These are phyloP conservation scores for Candida tropicalis DNA, from an alignment of 1,139 yeast species.

Conservation along the genomic window DNA sequence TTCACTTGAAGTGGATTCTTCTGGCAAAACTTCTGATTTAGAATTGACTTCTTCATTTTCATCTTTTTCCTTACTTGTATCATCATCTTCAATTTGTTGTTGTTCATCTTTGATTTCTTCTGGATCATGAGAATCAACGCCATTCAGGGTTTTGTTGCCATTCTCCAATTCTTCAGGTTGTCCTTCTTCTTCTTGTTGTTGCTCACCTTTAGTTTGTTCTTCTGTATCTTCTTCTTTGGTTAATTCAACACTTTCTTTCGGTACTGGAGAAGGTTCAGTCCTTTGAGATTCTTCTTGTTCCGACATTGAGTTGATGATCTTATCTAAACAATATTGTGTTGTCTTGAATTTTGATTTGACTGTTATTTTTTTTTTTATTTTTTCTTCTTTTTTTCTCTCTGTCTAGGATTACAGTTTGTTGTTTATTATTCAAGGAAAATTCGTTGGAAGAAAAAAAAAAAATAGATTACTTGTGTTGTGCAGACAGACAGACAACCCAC, in stretches of 20 bases:
- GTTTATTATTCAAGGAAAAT: slow-evolving; percentile 3
- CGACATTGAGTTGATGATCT: slow-evolving; percentile 7
- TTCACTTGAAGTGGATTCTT: not conserved
- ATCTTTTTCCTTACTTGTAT: not conserved
- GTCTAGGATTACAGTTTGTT: not conserved
- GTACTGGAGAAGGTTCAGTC: slow-evolving; percentile 1
- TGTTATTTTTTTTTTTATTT: slow-evolving; percentile 3
- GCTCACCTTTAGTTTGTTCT: too few species aligned
- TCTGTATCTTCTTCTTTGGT: slow-evolving; percentile 1
- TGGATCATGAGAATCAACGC: slow-evolving; percentile 1
- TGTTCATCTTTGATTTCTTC: not conserved
- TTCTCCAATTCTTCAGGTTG: not conserved
- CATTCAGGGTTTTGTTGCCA: not conserved
- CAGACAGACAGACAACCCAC: not conserved
- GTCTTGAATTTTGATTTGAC: not conserved
- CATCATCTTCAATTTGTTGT: too few species aligned
- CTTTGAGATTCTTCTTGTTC: slow-evolving; percentile 7
- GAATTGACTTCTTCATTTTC: not conserved
- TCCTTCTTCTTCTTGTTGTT: slow-evolving; percentile 1
- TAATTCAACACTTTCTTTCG: not conserved
- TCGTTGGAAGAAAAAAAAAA: slow-evolving; percentile 4
- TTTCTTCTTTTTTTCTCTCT: not conserved
- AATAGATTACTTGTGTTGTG: not conserved
- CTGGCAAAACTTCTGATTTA: not conserved
- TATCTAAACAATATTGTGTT: slow-evolving; percentile 1